Percentiles rank a stretch among this genome's conserved stretches.
Evolutionary conservation across 2,329 filamentous ascomycete species (phyloP).

Genomic region (Rhynchosporium graminicola): DNA sequence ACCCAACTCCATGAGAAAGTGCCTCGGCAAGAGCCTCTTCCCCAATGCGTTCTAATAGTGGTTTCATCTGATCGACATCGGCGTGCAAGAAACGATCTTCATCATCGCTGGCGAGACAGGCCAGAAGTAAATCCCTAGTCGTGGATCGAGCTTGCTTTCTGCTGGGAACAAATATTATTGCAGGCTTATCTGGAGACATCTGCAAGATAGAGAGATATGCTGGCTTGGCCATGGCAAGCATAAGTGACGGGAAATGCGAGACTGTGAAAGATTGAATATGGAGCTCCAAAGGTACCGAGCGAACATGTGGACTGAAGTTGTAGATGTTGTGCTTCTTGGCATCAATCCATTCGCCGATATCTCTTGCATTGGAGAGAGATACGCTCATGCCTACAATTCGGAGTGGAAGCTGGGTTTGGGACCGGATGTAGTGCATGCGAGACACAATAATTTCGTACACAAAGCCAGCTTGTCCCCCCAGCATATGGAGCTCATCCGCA

Average conservation of each 20-base stretch:
- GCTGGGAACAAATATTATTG: constrained; percentile 88
- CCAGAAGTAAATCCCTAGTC: constrained; percentile 82
- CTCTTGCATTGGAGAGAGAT: constrained; percentile 87
- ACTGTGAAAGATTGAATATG: constrained; percentile 95
- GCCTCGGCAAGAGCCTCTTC: constrained; percentile 88
- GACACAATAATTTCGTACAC: constrained; percentile 97
- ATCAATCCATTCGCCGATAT: constrained; percentile 97
- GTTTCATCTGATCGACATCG: constrained; percentile 76
- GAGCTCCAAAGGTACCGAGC: constrained; percentile 86
- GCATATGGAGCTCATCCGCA: constrained; percentile 90
- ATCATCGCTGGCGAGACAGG: constrained; percentile 83
- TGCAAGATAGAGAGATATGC: constrained; percentile 87
- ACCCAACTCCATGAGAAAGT: constrained; percentile 89
- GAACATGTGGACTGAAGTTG: constrained; percentile 93
- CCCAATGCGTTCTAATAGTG: constrained; percentile 79
- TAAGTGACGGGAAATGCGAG: constrained; percentile 94
- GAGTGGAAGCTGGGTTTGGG: constrained; percentile 80
- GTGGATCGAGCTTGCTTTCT: constrained; percentile 90
- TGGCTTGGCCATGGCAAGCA: constrained; percentile 98
- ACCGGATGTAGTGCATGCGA: constrained; percentile 93
- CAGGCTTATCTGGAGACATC: constrained; percentile 84
- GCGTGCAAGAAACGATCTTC: constrained; percentile 93
- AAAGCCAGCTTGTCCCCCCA: constrained; percentile 83
- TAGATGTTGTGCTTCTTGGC: constrained; percentile 98
- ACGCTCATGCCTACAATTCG: constrained; percentile 89